Evolutionary conservation across 1,284 basidiomycete genomes (phyloP), one percentile per base, ranked within the genome.

Genomic region (Puccinia coronata): DNA sequence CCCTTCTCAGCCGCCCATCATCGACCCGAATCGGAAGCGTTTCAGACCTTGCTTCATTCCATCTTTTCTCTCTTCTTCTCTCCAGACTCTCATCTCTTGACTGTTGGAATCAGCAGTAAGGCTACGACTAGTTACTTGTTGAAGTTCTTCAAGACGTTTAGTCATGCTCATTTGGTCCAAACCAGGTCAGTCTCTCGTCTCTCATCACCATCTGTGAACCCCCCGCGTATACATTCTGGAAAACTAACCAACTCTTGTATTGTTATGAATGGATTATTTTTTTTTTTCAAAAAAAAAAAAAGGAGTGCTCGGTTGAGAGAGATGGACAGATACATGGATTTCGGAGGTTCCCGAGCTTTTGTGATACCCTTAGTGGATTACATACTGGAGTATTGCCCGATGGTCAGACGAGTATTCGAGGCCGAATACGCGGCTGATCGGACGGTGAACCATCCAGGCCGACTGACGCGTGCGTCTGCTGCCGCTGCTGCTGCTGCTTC

Each of bases 281-380:
- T 41, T 41, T 28, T 16, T 43, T 11, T n/a, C n/a, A n/a, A n/a
- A n/a, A n/a, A n/a, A n/a, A n/a, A n/a, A n/a, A 23, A 5, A 9
- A 43, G 65, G 20, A 67, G 23, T 23, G 11, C 18, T 16, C 23
- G 18, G 25, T 43, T 67, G 65, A 43, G 16, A 16, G 65, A 67
- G 39, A 67, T 67, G 39, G 65, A 67, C 28, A 39, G 11, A 14
- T 43, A 43, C 6, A 67, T 67, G 65, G 65, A 67, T 16, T 67
- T 43, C 23, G 1, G 25, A 9, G 65, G 65, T n/a, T 67, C 65
- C 2, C 18, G 43, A n/a, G 65, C 23, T 1, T 67, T 67, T 23
- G 3, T 43, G 36, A n/a, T 43, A 4, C 39, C 39, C 1, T 20
- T 67, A 1, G 1, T 1, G 5, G 65, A 43, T 23, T 67, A 67